Conservation (phyloP, 2,329 filamentous ascomycete species). For the Dothistroma septosporum region DNA sequence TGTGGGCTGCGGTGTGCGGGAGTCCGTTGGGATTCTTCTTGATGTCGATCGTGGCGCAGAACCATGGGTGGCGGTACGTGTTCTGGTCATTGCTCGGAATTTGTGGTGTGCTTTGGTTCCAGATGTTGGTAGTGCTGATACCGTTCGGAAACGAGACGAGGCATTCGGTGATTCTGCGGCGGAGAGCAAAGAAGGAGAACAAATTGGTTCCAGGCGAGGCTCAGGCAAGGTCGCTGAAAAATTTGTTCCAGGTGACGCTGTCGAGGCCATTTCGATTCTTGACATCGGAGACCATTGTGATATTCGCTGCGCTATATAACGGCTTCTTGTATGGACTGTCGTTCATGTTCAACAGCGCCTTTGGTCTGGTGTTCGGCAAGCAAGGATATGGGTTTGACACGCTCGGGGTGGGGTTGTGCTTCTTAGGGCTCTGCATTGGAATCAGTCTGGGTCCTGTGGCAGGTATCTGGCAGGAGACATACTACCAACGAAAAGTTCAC, state of each 20-base stretch:
- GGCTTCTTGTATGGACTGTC: conserved; percentile 49
- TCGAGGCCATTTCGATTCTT: conserved; percentile 48
- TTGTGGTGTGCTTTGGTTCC: conserved; percentile 42
- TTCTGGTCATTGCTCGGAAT: conserved; percentile 48
- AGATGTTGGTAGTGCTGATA: conserved; percentile 39
- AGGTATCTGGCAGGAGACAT: conserved; percentile 44
- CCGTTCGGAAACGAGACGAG: conserved; percentile 41
- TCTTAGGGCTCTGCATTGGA: conserved; percentile 38
- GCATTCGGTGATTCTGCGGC: conserved; percentile 44
- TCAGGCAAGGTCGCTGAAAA: conserved; percentile 37
- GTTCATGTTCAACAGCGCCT: conserved; percentile 50
- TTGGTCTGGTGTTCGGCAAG: conserved; percentile 47
- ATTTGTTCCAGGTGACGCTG: conserved; percentile 43
- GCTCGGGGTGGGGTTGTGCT: conserved; percentile 19
- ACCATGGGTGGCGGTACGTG: conserved; percentile 42
- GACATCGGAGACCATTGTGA: conserved; percentile 46
- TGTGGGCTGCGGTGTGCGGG: conserved; percentile 47
- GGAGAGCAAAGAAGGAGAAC: conserved; percentile 21
- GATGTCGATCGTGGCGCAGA: conserved; percentile 45
- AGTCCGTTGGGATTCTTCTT: conserved; percentile 46
- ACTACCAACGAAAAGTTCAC: conserved; percentile 39
- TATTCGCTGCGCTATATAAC: conserved; percentile 48
- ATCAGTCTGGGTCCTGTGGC: conserved; percentile 43
- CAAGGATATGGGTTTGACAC: conserved; percentile 36
- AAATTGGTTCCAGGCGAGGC: conserved; percentile 38